phyloP scores from a whole-genome alignment of 306 rosid species.

The Aeschynomene evenia region DNA sequence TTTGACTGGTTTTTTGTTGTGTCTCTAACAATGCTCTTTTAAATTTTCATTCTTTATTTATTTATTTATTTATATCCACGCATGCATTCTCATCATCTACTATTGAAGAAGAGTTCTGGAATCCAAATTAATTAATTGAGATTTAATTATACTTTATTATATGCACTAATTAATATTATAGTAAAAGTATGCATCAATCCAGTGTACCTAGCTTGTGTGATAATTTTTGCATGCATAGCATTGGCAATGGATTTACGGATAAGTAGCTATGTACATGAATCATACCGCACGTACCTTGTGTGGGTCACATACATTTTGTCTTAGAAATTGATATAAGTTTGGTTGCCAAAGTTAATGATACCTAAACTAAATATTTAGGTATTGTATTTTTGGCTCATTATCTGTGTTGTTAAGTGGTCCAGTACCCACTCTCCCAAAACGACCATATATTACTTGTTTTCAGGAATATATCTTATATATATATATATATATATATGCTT shows the following conservation, averaged over 20 bases:
- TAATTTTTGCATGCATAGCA: neutral
- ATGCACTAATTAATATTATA: no score
- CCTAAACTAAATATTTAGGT: slow-evolving; percentile 18
- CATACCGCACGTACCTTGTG: neutral
- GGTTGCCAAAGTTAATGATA: neutral
- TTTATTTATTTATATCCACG: no score
- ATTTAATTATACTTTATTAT: no score
- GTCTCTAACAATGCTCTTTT: no score
- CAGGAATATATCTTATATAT: neutral
- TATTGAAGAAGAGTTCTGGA: no score
- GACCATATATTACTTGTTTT: neutral
- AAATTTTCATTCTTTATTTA: no score
- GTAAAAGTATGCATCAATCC: no score
- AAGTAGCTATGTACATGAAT: neutral
- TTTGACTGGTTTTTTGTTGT: no score
- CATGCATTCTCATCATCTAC: no score
- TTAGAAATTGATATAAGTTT: neutral
- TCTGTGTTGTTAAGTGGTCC: neutral
- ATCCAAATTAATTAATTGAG: no score
- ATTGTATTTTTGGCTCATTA: slow-evolving; percentile 4
- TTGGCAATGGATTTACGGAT: neutral
- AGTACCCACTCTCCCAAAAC: neutral
- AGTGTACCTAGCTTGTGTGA: no score
- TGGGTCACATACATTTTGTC: neutral
- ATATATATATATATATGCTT: no score